Percentiles rank a stretch among this genome's conserved stretches.
These are phyloP conservation scores for Colletotrichum siamense DNA, from an alignment of 2,329 filamentous ascomycete genomes.

Conservation along the genomic window DNA sequence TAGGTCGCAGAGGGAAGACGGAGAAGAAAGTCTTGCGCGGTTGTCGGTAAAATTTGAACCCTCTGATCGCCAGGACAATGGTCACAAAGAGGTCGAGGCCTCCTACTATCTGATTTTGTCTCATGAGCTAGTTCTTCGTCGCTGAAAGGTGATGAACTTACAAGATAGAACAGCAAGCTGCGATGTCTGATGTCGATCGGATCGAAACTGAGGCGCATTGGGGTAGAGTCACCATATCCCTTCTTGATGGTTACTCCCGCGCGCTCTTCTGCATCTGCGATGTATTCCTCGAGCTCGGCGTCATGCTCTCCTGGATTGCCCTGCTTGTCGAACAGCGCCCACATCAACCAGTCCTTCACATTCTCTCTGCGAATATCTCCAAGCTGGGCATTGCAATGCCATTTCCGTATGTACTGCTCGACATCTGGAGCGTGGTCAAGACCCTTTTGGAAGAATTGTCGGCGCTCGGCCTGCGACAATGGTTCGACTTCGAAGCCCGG, in stretches of 20 bases:
- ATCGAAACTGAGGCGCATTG: constrained; percentile 71
- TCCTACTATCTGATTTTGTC: constrained; percentile 12
- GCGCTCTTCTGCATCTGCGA: constrained; percentile 58
- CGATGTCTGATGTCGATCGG: constrained; percentile 64
- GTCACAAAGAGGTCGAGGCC: constrained; percentile 56
- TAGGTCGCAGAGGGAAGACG: constrained; percentile 65
- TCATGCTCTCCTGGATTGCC: constrained; percentile 42
- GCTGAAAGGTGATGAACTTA: constrained; percentile 37
- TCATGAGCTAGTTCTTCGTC: neutral
- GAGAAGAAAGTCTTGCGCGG: constrained; percentile 39
- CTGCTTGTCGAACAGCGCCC: constrained; percentile 67
- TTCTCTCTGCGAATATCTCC: constrained; percentile 69
- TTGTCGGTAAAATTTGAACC: constrained; percentile 57
- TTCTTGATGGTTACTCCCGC: constrained; percentile 55
- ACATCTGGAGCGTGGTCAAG: constrained; percentile 58
- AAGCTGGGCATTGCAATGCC: constrained; percentile 68
- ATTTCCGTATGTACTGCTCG: constrained; percentile 63
- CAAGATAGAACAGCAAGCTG: constrained; percentile 68
- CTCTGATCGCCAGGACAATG: constrained; percentile 47
- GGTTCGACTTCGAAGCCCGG: constrained; percentile 45
- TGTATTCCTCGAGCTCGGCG: constrained; percentile 49
- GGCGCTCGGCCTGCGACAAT: constrained; percentile 52
- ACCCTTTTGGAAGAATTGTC: constrained; percentile 61
- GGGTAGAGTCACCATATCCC: constrained; percentile 61
- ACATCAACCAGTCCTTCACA: constrained; percentile 68